Base-by-base conservation (phyloP, 805 yeast genomes). In the Wickerhamiella cacticola region DNA sequence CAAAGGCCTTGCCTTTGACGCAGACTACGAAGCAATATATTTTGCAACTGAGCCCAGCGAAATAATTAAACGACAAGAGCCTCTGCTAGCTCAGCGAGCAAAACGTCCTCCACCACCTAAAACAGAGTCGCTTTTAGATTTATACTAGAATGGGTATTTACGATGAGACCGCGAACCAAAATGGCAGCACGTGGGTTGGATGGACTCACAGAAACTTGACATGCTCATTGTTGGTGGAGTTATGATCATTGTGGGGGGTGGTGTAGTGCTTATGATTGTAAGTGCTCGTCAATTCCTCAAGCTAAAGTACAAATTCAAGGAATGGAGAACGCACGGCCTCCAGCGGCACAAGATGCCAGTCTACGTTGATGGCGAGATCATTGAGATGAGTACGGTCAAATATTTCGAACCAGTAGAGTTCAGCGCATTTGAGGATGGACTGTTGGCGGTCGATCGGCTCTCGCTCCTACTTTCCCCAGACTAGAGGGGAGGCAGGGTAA, bases 401-500 rank as follows among this genome's bases (percentile, higher is more conserved):
- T 44, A 44, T 18, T 44, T 44, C 19, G 47, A 44, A 35, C 47
- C 47, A 21, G 41, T 35, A 5, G 47, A 44, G 28, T 18, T 44
- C 18, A 35, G 47, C 9, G 15, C 23, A 3, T 43, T 43, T 33
- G 40, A 31, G 19, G 28, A 22, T 10, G 42, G 29, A n/a, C 25
- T 22, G 8, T 9, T 35, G 25, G 40, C 25, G 8, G 40, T 19
- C 10, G 36, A 31, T 31, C 36, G 36, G 21, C 36, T 31, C n/a
- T 31, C 36, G 5, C 36, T 31, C 10, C 36, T 31, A 15, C 10
- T 31, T 19, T 31, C 36, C 16, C 36, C 36, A 15, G 36, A 31
- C n/a, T 31, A 31, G 16, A 31, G 19, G 19, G 9, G n/a, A n/a
- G n/a, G n/a, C n/a, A n/a, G n/a, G n/a, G n/a, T n/a, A n/a, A n/a